Evolutionary conservation across 108 stramenopile species (phyloP).

Genomic region (Aurantiochytrium sp.): DNA sequence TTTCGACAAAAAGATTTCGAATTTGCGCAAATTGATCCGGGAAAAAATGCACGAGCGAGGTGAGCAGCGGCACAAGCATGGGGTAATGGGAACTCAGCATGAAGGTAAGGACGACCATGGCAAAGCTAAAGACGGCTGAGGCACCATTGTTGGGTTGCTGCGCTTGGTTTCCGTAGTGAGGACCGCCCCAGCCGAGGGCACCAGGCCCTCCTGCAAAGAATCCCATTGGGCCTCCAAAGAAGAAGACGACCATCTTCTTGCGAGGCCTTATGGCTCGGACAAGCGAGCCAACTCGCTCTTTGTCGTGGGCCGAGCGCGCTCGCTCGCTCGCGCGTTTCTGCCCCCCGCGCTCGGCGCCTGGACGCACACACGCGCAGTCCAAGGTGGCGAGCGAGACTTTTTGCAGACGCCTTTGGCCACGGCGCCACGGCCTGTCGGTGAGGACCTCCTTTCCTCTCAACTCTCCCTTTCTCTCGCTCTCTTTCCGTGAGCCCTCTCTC

Average conservation of each 20-base stretch:
- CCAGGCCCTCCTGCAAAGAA: background rate
- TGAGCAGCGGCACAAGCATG: background rate
- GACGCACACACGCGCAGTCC: too few species aligned
- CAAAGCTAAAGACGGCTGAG: background rate
- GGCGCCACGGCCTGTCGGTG: too few species aligned
- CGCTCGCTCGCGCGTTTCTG: too few species aligned
- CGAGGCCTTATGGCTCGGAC: background rate
- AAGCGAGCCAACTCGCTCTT: too few species aligned
- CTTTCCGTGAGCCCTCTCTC: too few species aligned
- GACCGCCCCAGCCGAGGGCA: background rate
- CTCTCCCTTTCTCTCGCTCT: too few species aligned
- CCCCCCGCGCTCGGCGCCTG: too few species aligned
- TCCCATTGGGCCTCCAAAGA: background rate
- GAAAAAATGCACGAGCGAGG: background rate
- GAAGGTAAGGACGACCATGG: background rate
- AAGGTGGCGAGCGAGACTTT: too few species aligned
- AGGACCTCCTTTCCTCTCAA: too few species aligned
- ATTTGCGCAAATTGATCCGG: background rate
- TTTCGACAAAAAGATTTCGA: background rate
- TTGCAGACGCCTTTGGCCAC: too few species aligned
- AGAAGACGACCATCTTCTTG: background rate
- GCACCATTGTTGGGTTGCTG: background rate
- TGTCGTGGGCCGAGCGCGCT: too few species aligned
- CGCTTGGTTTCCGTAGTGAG: background rate
- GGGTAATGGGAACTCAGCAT: background rate